Percentiles rank a stretch among this genome's conserved stretches.
Evolutionary conservation across 768 basidiomycete species (phyloP).

Genomic region (Kwoniella europaea): DNA sequence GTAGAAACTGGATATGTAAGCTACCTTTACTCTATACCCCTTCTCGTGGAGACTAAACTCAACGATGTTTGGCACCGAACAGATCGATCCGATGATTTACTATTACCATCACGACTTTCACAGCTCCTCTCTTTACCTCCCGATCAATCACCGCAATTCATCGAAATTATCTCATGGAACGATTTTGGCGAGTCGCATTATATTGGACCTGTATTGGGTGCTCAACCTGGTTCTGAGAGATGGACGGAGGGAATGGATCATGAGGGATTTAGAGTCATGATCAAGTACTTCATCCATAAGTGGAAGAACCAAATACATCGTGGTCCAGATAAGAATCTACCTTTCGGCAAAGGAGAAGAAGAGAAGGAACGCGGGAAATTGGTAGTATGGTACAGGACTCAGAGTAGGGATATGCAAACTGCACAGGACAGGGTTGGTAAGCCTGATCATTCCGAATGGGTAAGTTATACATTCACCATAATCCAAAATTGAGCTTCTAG

Average conservation of each 20-base stretch:
- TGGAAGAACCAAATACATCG: slow-evolving; percentile 30
- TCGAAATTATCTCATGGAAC: slow-evolving; percentile 59
- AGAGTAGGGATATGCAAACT: slow-evolving; percentile 35
- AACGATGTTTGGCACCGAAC: background rate
- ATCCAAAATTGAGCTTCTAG: no score
- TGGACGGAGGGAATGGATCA: slow-evolving; percentile 56
- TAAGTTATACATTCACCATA: slow-evolving; percentile 28
- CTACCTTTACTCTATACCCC: background rate
- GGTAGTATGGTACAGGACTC: slow-evolving; percentile 50
- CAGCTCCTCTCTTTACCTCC: slow-evolving; percentile 43
- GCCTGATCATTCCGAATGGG: slow-evolving; percentile 53
- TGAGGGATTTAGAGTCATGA: slow-evolving; percentile 50
- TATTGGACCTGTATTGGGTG: slow-evolving; percentile 54
- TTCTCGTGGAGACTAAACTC: background rate
- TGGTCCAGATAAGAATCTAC: background rate
- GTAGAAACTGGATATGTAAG: slow-evolving; percentile 57
- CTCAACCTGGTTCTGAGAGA: slow-evolving; percentile 55
- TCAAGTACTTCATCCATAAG: slow-evolving; percentile 38
- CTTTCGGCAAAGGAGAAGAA: background rate
- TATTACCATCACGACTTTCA: slow-evolving; percentile 50
- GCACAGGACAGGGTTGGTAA: slow-evolving; percentile 40
- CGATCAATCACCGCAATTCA: slow-evolving; percentile 42
- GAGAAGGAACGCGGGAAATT: slow-evolving; percentile 7
- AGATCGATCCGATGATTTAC: slow-evolving; percentile 57
- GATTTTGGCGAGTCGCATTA: slow-evolving; percentile 57